A percentile compares a stretch with the other conserved stretches of the same genome.
phyloP scores from a whole-genome alignment of 192 early-diverging fungal species.

The Coemansia sp. region DNA sequence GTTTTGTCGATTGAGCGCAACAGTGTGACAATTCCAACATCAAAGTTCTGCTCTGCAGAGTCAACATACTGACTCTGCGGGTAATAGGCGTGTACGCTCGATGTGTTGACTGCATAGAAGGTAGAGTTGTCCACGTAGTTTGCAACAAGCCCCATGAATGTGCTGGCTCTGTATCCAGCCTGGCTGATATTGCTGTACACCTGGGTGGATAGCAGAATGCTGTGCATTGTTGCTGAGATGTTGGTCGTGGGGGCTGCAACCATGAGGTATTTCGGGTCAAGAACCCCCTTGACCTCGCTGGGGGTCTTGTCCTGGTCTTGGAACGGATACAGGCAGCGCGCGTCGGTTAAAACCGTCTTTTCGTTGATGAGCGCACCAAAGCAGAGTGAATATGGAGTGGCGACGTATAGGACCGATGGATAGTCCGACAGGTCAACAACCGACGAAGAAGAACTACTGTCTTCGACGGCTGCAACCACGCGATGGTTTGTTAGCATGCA shows the following conservation, averaged over 20 bases:
- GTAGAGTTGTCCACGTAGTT: conserved; percentile 48
- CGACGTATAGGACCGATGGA: conserved; percentile 42
- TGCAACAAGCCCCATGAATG: conserved; percentile 41
- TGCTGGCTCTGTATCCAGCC: conserved; percentile 32
- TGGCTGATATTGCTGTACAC: conserved; percentile 25
- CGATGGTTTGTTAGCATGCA: not conserved
- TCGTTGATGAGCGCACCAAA: conserved; percentile 44
- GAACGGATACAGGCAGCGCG: conserved; percentile 52
- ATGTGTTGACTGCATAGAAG: conserved; percentile 36
- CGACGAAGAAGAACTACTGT: conserved; percentile 7
- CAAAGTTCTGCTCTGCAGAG: conserved; percentile 45
- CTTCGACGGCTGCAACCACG: conserved; percentile 3
- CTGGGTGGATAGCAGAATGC: conserved; percentile 45
- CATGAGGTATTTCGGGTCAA: conserved; percentile 46
- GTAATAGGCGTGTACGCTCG: conserved; percentile 48
- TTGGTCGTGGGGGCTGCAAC: conserved; percentile 37
- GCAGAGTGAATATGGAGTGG: conserved; percentile 43
- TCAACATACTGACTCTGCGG: conserved; percentile 47
- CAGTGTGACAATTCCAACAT: conserved; percentile 45
- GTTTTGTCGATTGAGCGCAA: conserved; percentile 24
- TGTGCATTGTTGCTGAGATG: conserved; percentile 44
- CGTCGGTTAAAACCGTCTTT: conserved; percentile 42
- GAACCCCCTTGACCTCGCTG: conserved; percentile 22
- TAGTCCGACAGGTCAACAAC: conserved; percentile 32
- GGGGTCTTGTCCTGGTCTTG: conserved; percentile 34